These are phyloP conservation scores for Agrostemma githago DNA, from an alignment of 148 eudicot species.

Conservation along the genomic window DNA sequence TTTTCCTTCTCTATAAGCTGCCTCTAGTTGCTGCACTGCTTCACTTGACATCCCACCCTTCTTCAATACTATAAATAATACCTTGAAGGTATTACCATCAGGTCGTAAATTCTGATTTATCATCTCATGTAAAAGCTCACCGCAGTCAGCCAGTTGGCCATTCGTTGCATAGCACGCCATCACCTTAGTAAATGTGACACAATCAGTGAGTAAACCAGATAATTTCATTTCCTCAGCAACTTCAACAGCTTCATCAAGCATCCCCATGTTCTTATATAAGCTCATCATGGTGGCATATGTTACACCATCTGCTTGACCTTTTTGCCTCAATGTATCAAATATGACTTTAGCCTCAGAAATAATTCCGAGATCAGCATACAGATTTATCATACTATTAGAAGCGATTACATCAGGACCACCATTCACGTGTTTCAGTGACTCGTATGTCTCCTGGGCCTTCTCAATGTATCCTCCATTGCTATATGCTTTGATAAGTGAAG, in stretches of 20 bases:
- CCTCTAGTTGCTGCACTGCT: conserved; percentile 51
- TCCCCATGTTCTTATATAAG: conserved; percentile 72
- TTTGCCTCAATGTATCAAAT: conserved; percentile 47
- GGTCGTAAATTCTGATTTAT: conserved; percentile 40
- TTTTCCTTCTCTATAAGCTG: conserved; percentile 49
- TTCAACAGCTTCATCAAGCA: conserved; percentile 72
- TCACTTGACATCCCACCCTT: conserved; percentile 60
- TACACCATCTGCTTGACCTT: conserved; percentile 54
- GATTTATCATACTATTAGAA: conserved; percentile 69
- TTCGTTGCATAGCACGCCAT: conserved; percentile 76
- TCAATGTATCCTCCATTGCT: conserved; percentile 51
- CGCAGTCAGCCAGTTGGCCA: conserved; percentile 54
- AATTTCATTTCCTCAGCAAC: conserved; percentile 71
- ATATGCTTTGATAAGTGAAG: conserved; percentile 77
- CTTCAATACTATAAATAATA: conserved; percentile 62
- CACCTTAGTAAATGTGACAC: conserved; percentile 49
- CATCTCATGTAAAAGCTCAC: conserved; percentile 61
- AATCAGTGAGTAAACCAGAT: conserved; percentile 53
- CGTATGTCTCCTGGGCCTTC: conserved; percentile 62
- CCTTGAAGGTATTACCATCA: conserved; percentile 48
- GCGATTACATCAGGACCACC: conserved; percentile 83
- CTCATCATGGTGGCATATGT: conserved; percentile 76
- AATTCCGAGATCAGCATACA: conserved; percentile 74
- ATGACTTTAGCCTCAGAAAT: conserved; percentile 60
- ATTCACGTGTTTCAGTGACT: conserved; percentile 47